Conservation (phyloP, 768 basidiomycete species). For the Termitomyces sp. region DNA sequence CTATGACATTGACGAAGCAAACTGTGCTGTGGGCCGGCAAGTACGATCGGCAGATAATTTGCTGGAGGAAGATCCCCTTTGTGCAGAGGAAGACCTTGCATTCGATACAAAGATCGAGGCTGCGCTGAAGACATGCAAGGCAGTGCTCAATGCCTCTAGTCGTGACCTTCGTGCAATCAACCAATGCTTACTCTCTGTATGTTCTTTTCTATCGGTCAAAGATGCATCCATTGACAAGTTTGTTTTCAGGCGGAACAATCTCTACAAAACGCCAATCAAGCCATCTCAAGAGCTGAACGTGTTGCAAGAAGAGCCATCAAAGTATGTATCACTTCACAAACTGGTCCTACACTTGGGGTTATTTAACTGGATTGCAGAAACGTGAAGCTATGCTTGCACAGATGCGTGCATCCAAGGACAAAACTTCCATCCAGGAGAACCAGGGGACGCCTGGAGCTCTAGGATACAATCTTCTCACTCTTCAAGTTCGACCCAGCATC, state of each 20-base stretch:
- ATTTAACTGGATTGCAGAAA: slow-evolving; percentile 30
- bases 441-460: slow-evolving; percentile 22
- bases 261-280: slow-evolving; percentile 46
- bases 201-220: slow-evolving; percentile 13
- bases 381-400: slow-evolving; percentile 41
- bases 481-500: slow-evolving; percentile 34
- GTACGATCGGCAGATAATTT: slow-evolving; percentile 17
- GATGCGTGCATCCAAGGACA: slow-evolving; percentile 25
- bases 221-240: background rate
- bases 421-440: slow-evolving; percentile 13
- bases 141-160: slow-evolving; percentile 45
- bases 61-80: background rate
- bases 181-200: slow-evolving; percentile 48
- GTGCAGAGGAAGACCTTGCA: slow-evolving; percentile 13
- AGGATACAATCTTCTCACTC: slow-evolving; percentile 27
- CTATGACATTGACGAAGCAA: slow-evolving; percentile 32
- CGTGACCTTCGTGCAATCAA: slow-evolving; percentile 54
- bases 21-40: slow-evolving; percentile 35
- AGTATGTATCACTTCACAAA: slow-evolving; percentile 26
- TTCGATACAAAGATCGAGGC: slow-evolving; percentile 32
- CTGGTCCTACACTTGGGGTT: background rate
- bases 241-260: slow-evolving; percentile 47
- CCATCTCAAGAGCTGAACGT: slow-evolving; percentile 52
- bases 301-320: slow-evolving; percentile 51
- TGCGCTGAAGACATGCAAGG: slow-evolving; percentile 37